A percentile compares a stretch with the other conserved stretches of the same genome.
These are phyloP conservation scores for Skeletonema costatum DNA, from an alignment of 108 stramenopile genomes.

Conservation along the genomic window DNA sequence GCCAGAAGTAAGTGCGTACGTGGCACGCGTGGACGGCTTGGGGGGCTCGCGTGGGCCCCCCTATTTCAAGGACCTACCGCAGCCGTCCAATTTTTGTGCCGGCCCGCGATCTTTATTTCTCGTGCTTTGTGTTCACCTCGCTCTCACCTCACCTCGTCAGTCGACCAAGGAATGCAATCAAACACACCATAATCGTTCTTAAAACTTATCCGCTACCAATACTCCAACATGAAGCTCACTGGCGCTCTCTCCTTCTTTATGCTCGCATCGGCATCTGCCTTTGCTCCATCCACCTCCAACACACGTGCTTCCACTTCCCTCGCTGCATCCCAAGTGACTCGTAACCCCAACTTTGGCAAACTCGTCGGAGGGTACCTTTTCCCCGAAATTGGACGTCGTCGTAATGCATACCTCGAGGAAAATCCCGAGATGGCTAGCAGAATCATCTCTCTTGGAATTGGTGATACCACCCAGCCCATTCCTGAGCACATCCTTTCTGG, in stretches of 20 bases:
- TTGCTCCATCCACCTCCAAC: constrained; percentile 35
- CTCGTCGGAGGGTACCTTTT: constrained; percentile 92
- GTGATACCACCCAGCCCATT: constrained; percentile 98
- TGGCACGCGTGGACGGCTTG: not conserved
- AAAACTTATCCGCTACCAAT: not conserved
- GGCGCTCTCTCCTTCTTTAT: constrained; percentile 32
- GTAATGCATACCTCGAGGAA: constrained; percentile 86
- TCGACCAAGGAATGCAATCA: not conserved
- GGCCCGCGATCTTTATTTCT: too few relatives aligned
- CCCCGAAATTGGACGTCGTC: constrained; percentile 96
- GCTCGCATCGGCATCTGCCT: constrained; percentile 41
- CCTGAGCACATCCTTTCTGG: constrained; percentile 92
- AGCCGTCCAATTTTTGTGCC: not conserved
- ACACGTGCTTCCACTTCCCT: constrained; percentile 23
- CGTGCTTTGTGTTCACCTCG: not conserved
- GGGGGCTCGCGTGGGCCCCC: not conserved
- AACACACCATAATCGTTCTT: too few relatives aligned
- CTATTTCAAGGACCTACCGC: not conserved
- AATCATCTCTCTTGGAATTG: constrained; percentile 95
- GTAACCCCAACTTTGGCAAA: constrained; percentile 92
- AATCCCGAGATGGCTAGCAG: constrained; percentile 92
- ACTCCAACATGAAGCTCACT: constrained; percentile 44
- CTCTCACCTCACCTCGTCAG: not conserved
- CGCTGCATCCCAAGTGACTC: constrained; percentile 64
- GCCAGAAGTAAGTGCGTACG: not conserved